These are phyloP conservation scores for Malus hybrid DNA, from an alignment of 331 rosid species.

Conservation along the genomic window DNA sequence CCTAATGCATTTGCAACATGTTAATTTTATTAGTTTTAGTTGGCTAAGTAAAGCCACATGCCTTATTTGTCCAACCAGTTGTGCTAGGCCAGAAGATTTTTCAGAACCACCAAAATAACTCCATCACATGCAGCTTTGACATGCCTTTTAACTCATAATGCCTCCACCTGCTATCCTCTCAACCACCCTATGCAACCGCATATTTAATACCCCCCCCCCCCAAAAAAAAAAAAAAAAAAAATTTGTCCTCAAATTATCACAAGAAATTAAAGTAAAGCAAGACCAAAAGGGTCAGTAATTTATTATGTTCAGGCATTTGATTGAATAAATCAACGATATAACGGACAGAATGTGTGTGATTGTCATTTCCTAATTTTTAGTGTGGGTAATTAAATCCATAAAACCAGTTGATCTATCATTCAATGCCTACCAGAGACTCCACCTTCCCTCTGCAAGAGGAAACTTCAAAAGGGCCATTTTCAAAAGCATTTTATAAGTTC, in stretches of 20 bases:
- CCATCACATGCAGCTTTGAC: constrained; percentile 15
- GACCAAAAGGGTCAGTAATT: not conserved
- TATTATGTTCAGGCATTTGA: not conserved
- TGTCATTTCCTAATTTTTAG: not conserved
- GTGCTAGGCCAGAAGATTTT: not conserved
- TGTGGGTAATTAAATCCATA: not conserved
- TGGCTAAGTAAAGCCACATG: not conserved
- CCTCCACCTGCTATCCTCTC: constrained; percentile 7
- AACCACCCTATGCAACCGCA: constrained; percentile 16
- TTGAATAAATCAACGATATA: no score
- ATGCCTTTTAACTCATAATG: not conserved
- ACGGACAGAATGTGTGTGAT: not conserved
- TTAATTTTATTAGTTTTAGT: not conserved
- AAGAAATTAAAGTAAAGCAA: not conserved
- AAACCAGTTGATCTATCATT: constrained; percentile 15
- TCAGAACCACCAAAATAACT: constrained; percentile 29
- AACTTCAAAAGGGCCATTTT: constrained; percentile 11
- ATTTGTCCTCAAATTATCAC: not conserved
- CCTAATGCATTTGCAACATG: not conserved
- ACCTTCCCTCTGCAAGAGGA: no score
- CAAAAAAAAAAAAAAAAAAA: no score
- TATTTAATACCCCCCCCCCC: not conserved
- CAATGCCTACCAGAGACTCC: constrained; percentile 24
- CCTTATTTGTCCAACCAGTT: not conserved
- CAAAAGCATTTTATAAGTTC: constrained; percentile 18